These are phyloP conservation scores for Trichophyton verrucosum DNA, from an alignment of 2,329 filamentous ascomycete genomes.

Conservation along the genomic window DNA sequence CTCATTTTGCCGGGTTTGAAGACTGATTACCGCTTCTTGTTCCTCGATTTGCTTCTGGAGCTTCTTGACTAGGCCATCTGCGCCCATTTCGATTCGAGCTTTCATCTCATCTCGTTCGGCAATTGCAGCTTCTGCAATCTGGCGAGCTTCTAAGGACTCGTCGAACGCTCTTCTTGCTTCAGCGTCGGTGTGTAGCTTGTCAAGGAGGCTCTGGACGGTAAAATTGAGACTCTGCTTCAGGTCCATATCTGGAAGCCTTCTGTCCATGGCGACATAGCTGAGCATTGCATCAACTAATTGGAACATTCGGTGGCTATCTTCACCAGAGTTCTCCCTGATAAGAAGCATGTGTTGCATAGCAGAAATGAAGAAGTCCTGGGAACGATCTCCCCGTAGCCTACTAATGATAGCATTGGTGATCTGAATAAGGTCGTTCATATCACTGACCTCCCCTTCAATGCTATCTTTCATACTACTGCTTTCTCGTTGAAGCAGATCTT, in stretches of 20 bases:
- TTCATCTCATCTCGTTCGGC: conserved; percentile 93
- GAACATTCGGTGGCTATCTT: conserved; percentile 89
- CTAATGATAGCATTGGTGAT: conserved; percentile 88
- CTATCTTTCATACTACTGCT: conserved; percentile 82
- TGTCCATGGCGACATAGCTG: conserved; percentile 97
- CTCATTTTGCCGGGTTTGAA: conserved; percentile 75
- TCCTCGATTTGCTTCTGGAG: conserved; percentile 90
- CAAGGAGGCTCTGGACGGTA: conserved; percentile 85
- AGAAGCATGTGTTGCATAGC: conserved; percentile 89
- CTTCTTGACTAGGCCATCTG: conserved; percentile 85
- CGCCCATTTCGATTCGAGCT: conserved; percentile 75
- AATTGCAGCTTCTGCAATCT: conserved; percentile 90
- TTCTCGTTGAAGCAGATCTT: conserved; percentile 88
- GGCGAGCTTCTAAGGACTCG: conserved; percentile 77
- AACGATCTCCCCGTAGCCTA: conserved; percentile 68
- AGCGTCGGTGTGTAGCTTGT: conserved; percentile 91
- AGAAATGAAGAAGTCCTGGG: conserved; percentile 91
- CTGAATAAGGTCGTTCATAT: conserved; percentile 82
- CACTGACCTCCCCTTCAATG: conserved; percentile 73
- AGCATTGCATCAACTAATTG: conserved; percentile 98
- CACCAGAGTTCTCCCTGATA: conserved; percentile 79
- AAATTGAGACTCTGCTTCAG: conserved; percentile 96
- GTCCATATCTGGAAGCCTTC: conserved; percentile 89
- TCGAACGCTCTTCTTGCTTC: conserved; percentile 87
- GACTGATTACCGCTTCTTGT: conserved; percentile 78